phyloP scores from a whole-genome alignment of 495 filamentous ascomycete species.

The Daldinia grandis region DNA sequence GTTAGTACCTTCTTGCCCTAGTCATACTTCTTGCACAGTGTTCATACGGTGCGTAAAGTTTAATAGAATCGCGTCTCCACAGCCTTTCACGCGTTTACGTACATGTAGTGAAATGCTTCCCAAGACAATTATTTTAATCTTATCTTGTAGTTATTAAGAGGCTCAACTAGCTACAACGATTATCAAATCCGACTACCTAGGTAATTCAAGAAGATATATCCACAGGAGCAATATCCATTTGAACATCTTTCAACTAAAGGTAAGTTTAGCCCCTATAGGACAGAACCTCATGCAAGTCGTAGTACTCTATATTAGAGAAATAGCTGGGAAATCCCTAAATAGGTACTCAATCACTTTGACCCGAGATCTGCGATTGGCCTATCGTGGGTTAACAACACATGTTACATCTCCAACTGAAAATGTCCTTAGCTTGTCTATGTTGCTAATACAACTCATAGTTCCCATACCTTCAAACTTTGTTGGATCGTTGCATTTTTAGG shows the following conservation, averaged over 20 bases:
- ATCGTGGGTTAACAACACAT: too few relatives aligned
- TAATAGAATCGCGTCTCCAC: constrained; percentile 46
- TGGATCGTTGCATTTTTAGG: neutral
- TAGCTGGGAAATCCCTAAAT: too few relatives aligned
- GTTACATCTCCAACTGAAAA: neutral
- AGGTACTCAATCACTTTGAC: too few relatives aligned
- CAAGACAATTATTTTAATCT: neutral
- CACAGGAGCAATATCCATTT: neutral
- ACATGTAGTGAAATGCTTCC: neutral
- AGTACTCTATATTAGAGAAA: too few relatives aligned
- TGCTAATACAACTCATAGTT: neutral
- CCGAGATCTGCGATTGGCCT: too few relatives aligned
- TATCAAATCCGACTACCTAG: neutral
- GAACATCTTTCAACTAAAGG: neutral
- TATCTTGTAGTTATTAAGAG: neutral
- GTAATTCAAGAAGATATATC: neutral
- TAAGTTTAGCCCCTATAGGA: neutral
- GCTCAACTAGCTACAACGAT: neutral
- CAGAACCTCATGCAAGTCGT: too few relatives aligned
- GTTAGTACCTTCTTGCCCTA: too few relatives aligned
- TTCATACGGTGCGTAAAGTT: constrained; percentile 7
- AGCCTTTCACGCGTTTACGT: constrained; percentile 26
- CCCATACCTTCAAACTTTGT: neutral
- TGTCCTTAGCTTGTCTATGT: neutral
- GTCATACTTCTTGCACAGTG: neutral